Base-by-base conservation (phyloP, 139 green algal species). In the Mesostigma viride region DNA sequence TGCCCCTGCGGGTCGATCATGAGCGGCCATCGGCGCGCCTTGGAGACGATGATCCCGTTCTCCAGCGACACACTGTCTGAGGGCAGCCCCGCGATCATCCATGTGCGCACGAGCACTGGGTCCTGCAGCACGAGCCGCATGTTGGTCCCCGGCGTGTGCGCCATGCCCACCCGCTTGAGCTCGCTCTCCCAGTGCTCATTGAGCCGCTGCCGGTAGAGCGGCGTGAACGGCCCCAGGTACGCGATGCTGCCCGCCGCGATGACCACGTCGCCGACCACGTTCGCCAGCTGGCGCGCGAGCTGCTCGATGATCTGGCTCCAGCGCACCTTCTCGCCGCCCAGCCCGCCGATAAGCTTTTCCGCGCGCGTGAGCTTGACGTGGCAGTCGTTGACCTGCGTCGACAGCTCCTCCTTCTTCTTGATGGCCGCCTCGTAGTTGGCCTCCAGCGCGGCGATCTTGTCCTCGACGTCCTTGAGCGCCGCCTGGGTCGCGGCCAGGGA, bases 1-100 rank as follows among this genome's bases (percentile, higher is more conserved):
- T 91, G 85, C 33, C 80, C 84, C 81, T 89, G 83, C 2, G 85
- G 85, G 73, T 90, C 85, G 62, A 90, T 90, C 81, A 89, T 88
- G 4, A 90, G 78, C 28, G 85, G 85, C 85, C 85, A 90, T 8
- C 84, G 75, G 3, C 85, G 71, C n/a, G 81, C 80, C 72, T 87
- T 88, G 67, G 60, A 78, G 58, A 90, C 79, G 73, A 90, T 89
- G 79, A 90, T 90, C 64, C 69, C 80, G 51, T 90, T 90, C 77
- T 90, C 85, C 6, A 86, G 62, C 0, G 65, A 81, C 51, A 84
- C 70, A 26, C 33, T 75, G 71, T 90, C 85, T 2, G 78, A 82
- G 35, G 85, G 85, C 27, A 88, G 76, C 2, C 82, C 74, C 3
- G 80, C 78, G 35, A 90, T 89, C 4, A 79, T 82, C 86, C 86